These are phyloP conservation scores for Hamamelis virginiana DNA, from an alignment of 164 flowering plant genomes.

Conservation along the genomic window DNA sequence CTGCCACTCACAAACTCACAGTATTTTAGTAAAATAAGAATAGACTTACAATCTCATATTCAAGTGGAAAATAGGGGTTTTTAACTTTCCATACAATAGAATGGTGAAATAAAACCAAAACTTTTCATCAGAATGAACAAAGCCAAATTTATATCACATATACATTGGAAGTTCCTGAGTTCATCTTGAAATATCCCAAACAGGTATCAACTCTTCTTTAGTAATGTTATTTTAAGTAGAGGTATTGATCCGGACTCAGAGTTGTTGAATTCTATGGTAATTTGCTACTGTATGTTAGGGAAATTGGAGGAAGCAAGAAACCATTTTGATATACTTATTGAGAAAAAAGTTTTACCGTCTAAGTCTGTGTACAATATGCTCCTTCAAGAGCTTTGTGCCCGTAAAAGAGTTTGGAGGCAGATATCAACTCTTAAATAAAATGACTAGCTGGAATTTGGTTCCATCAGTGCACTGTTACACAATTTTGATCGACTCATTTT, in stretches of 20 bases:
- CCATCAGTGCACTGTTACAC: slow-evolving; percentile 57
- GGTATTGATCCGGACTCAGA: slow-evolving; percentile 30
- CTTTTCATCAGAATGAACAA: too few relatives aligned
- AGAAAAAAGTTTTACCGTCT: slow-evolving; percentile 20
- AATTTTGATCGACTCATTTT: slow-evolving; percentile 40
- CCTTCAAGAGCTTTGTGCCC: slow-evolving; percentile 30
- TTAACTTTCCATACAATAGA: too few relatives aligned
- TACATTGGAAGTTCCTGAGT: too few relatives aligned
- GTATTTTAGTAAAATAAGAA: too few relatives aligned
- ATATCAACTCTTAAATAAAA: slow-evolving; percentile 32
- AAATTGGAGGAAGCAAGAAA: slow-evolving; percentile 39
- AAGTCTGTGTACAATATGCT: slow-evolving; percentile 32
- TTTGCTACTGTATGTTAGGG: slow-evolving; percentile 48
- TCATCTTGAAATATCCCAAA: too few relatives aligned
- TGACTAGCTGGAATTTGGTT: slow-evolving; percentile 24
- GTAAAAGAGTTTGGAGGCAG: slow-evolving; percentile 41
- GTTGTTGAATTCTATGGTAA: slow-evolving; percentile 46
- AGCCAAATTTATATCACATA: too few relatives aligned
- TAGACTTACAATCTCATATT: too few relatives aligned
- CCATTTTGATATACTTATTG: slow-evolving; percentile 33
- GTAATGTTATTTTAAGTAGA: slow-evolving; percentile 23
- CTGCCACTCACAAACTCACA: too few relatives aligned
- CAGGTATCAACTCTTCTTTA: too few relatives aligned
- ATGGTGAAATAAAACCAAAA: too few relatives aligned
- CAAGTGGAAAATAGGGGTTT: too few relatives aligned